Base-by-base conservation (phyloP, 208 protist genomes). In the Trypanosoma cruzi region DNA sequence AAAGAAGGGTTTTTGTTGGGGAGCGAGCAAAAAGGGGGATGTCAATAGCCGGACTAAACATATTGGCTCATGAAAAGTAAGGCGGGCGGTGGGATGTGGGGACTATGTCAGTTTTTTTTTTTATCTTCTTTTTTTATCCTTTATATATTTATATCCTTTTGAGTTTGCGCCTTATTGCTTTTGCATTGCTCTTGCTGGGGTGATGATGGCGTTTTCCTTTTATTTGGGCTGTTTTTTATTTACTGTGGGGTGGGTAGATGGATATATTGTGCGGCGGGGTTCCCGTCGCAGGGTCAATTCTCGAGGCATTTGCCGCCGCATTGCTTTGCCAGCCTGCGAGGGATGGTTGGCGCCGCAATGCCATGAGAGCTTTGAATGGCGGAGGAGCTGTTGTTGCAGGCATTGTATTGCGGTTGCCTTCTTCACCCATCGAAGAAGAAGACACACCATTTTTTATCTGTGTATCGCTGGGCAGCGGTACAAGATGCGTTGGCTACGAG, bases 381-480 rank as follows among this genome's bases (percentile, higher is more conserved):
- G 24, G 26, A 16, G 59, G 46, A n/a, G 31, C 60, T 28, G 80
- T 88, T 28, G 68, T 91, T 16, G 81, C 82, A 7, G 85, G 75
- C 10, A 63, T 91, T 62, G 80, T 88, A 16, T 65, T 91, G 28
- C 79, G 77, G 65, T 44, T 80, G 13, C 66, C 68, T 8, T 32
- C 56, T 13, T 55, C 52, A 62, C 11, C 3, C 28, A 13, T 24
- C 20, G 22, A 3, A 40, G 50, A 16, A 0, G 57, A n/a, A 50
- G 37, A 54, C 6, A 26, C 44, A 49, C 5, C 71, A 0, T 52
- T 66, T 20, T 95, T 85, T 70, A 48, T 92, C 1, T 95, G 89
- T 63, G 86, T 95, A 10, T 88, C 89, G 5, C 68, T 95, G 14
- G 89, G 86, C 20, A 89, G 83, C 54, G 89, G 89, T 16, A 91